These are phyloP conservation scores for Atkinsonella hypoxylon DNA, from an alignment of 2,329 filamentous ascomycete species.

Conservation along the genomic window DNA sequence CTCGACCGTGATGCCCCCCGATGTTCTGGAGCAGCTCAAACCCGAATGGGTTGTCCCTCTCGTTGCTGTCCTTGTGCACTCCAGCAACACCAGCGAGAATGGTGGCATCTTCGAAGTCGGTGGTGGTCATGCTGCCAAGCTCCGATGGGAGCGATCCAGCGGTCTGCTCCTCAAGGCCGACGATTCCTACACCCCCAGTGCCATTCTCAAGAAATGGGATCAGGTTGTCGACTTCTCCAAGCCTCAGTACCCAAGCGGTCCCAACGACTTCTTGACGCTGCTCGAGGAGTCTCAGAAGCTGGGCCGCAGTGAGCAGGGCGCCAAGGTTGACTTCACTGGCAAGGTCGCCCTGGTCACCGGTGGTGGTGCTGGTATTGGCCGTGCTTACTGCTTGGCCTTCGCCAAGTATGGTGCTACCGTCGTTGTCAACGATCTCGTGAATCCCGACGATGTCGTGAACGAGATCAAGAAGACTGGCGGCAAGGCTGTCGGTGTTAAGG, in stretches of 20 bases:
- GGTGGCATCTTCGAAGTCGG: constrained; percentile 90
- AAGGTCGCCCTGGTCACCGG: constrained; percentile 82
- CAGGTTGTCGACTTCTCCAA: constrained; percentile 72
- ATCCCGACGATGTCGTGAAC: constrained; percentile 80
- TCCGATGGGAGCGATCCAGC: constrained; percentile 87
- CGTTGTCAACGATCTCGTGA: constrained; percentile 90
- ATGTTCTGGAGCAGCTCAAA: constrained; percentile 72
- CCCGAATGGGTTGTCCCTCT: constrained; percentile 93
- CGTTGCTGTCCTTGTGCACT: constrained; percentile 79
- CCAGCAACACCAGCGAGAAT: constrained; percentile 69
- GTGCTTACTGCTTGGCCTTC: constrained; percentile 79
- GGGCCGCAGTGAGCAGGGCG: constrained; percentile 56
- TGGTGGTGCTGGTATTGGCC: constrained; percentile 81
- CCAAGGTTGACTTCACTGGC: constrained; percentile 69
- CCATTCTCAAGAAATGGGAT: constrained; percentile 81
- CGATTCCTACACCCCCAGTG: constrained; percentile 74
- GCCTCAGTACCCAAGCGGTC: constrained; percentile 70
- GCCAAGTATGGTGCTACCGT: constrained; percentile 73
- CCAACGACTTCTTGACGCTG: constrained; percentile 78
- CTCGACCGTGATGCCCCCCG: constrained; percentile 88
- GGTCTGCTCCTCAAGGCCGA: constrained; percentile 86
- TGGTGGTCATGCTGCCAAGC: constrained; percentile 82
- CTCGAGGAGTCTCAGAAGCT: constrained; percentile 76
- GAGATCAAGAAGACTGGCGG: constrained; percentile 88
- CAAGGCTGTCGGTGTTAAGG: constrained; percentile 85